Percentiles rank a stretch among this genome's conserved stretches.
Evolutionary conservation across 116 monocot species (phyloP).

Genomic region (Cymodocea nodosa): DNA sequence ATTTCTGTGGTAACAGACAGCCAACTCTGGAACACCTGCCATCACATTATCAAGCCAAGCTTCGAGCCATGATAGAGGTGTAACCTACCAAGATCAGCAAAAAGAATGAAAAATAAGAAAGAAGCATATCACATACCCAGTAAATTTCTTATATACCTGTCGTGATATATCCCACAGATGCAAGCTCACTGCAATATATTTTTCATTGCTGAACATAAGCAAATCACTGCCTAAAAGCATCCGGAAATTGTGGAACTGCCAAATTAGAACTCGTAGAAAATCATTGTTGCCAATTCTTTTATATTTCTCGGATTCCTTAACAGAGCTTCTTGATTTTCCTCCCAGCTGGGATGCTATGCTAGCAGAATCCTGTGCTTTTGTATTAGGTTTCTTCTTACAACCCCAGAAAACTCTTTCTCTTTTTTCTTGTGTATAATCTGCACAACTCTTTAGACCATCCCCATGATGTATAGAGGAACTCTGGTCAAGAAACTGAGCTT

Average conservation of each 20-base stretch:
- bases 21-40: conserved; percentile 95
- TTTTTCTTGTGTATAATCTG: conserved; percentile 19
- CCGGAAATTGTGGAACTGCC: conserved; percentile 98
- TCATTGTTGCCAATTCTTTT: conserved; percentile 54
- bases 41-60: conserved; percentile 99
- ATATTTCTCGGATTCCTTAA: conserved; percentile 75
- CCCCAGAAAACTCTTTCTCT: conserved; percentile 38
- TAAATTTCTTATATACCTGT: conserved; percentile 30
- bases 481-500: conserved; percentile 36
- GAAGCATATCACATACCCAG: not conserved
- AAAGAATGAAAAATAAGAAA: not conserved
- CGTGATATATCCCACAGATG: conserved; percentile 91
- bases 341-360: conserved; percentile 48
- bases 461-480: conserved; percentile 11
- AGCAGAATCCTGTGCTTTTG: conserved; percentile 22
- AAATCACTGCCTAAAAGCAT: conserved; percentile 98
- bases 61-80: conserved; percentile 92
- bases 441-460: not conserved
- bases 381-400: conserved; percentile 31
- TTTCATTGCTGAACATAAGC: conserved; percentile 97
- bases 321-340: conserved; percentile 47
- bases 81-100: conserved; percentile 46
- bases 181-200: conserved; percentile 91
- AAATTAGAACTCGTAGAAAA: conserved; percentile 76
- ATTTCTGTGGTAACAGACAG: conserved; percentile 91